phyloP scores from a whole-genome alignment of 2,329 filamentous ascomycete species.

The Pseudogymnoascus sp. region DNA sequence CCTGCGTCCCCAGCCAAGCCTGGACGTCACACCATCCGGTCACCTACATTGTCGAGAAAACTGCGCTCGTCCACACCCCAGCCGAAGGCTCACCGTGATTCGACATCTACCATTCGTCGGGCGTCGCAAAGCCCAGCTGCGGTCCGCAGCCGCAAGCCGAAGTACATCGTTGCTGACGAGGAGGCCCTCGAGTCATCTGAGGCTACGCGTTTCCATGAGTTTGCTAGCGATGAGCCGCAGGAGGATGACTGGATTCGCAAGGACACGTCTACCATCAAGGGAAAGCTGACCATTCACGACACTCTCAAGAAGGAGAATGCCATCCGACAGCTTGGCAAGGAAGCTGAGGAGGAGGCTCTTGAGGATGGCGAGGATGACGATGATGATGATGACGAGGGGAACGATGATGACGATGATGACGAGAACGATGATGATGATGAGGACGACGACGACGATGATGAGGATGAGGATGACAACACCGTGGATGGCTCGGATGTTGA shows the following conservation, averaged over 20 bases:
- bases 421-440: slow-evolving; percentile 43
- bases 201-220: slow-evolving; percentile 73
- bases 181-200: slow-evolving; percentile 31
- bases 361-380: slow-evolving; percentile 57
- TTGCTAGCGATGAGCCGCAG: slow-evolving; percentile 70
- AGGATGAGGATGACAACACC: slow-evolving; percentile 39
- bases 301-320: slow-evolving; percentile 83
- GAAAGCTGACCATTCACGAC: slow-evolving; percentile 78
- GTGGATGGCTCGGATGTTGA: slow-evolving; percentile 60
- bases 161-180: slow-evolving; percentile 25
- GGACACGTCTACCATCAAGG: slow-evolving; percentile 52
- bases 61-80: slow-evolving; percentile 14
- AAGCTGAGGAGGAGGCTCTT: slow-evolving; percentile 83
- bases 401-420: slow-evolving; percentile 39
- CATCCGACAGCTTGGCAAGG: slow-evolving; percentile 75
- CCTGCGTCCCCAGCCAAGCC: slow-evolving; percentile 16
- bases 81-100: slow-evolving; percentile 18
- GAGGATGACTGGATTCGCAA: slow-evolving; percentile 86
- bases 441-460: slow-evolving; percentile 50
- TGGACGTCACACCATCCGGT: slow-evolving; percentile 17
- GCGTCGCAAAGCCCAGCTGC: slow-evolving; percentile 32
- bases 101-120: slow-evolving; percentile 26
- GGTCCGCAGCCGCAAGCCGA: slow-evolving; percentile 29
- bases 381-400: slow-evolving; percentile 35
- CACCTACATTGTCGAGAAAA: slow-evolving; percentile 24